Evolutionary conservation across 306 rosid species (phyloP), one percentile per base, ranked within the genome.

Genomic region (Inga oerstediana): DNA sequence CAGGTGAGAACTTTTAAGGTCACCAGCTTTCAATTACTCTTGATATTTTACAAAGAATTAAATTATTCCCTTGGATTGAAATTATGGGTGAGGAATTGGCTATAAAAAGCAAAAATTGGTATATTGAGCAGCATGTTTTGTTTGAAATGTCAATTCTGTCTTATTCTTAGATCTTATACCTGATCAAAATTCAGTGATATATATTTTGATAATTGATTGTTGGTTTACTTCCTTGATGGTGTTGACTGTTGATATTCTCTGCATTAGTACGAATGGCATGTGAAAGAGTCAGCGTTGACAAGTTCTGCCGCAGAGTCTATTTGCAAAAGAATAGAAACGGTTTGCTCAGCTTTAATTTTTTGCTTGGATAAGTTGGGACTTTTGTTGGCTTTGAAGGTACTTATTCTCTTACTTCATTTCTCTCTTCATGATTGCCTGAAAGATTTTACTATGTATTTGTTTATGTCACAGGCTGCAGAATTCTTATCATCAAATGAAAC

Each of bases 381-480:
- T 86, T 93, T 94, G 94, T 80, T 87, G 81, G 89, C 98, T 83
- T 74, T 86, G 74, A 90, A 95, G 98, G 99, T 95, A 83, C 68
- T 82, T 41, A 34, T 44, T 75, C 77, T 41, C 2, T 52, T 35
- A 64, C 5, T 76, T 49, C 66, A 32, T 85, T 81, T 78, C 79
- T 79, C 66, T 84, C 2, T 69, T 86, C 78, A 58, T 76, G 69
- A 20, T 78, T 84, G 58, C 46, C 5, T 85, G 27, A 32, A 52
- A 69, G 75, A 78, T 58, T n/a, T 81, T 46, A 81, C 30, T 65
- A 35, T 56, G 19, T 54, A n/a, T 70, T 61, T 77, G 54, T 64
- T 35, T 81, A 34, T 20, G 27, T 86, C 70, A 80, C 88, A 93
- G 98, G 99, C 99, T 85, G 98, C 96, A 4, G 87, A 80, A 68